phyloP scores from a whole-genome alignment of 1,284 basidiomycete species.

The Phlebopus sp. region DNA sequence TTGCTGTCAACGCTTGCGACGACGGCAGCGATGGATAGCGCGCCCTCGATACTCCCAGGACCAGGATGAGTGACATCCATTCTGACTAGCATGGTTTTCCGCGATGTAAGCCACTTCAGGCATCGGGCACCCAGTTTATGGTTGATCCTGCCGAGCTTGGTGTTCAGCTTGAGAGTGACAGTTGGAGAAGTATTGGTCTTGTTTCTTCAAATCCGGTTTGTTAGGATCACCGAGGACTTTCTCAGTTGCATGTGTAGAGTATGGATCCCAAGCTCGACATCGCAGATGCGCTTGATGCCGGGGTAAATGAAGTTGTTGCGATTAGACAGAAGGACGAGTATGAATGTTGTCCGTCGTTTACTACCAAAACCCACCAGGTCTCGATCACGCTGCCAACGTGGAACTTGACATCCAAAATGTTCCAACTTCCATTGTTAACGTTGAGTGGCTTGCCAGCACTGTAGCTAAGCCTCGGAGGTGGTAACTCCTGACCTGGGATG shows the following conservation, averaged over 20 bases:
- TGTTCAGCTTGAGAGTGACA: conserved; percentile 65
- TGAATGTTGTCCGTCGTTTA: conserved; percentile 50
- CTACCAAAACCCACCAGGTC: conserved; percentile 59
- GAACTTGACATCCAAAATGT: conserved; percentile 66
- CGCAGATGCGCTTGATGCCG: conserved; percentile 71
- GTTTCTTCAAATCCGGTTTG: too few relatives aligned
- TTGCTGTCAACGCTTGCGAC: conserved; percentile 66
- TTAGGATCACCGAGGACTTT: conserved; percentile 57
- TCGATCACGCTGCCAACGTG: conserved; percentile 46
- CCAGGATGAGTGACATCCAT: conserved; percentile 73
- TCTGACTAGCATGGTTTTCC: conserved; percentile 76
- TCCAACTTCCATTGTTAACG: conserved; percentile 65
- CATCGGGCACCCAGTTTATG: conserved; percentile 56
- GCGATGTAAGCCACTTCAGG: conserved; percentile 61
- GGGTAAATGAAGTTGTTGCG: conserved; percentile 71
- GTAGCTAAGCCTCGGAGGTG: conserved; percentile 56
- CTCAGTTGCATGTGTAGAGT: conserved; percentile 46
- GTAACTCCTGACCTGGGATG: conserved; percentile 61
- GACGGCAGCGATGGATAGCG: conserved; percentile 77
- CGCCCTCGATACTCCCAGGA: conserved; percentile 56
- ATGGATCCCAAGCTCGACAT: conserved; percentile 56
- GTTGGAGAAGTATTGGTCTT: conserved; percentile 79
- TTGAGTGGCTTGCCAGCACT: conserved; percentile 38
- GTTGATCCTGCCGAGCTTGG: conserved; percentile 77
- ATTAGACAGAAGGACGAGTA: conserved; percentile 62